These are phyloP conservation scores for Pseudopyricularia javanii DNA, from an alignment of 2,329 filamentous ascomycete genomes.

Conservation along the genomic window DNA sequence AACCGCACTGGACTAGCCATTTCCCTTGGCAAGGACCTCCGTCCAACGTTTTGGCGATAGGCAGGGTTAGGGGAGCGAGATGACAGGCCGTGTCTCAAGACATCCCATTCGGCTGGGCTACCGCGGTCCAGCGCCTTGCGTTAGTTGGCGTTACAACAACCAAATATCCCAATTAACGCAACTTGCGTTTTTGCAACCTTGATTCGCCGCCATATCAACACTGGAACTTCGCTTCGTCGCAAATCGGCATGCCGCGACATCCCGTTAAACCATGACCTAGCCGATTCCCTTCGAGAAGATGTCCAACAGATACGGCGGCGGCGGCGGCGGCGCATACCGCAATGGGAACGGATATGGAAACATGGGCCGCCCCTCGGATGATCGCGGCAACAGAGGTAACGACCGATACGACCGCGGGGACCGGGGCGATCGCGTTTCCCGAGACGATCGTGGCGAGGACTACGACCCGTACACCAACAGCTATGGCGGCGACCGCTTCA, in stretches of 20 bases:
- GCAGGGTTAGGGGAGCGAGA: neutral
- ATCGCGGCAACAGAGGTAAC: slow-evolving; percentile 10
- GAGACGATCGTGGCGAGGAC: slow-evolving; percentile 21
- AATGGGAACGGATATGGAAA: slow-evolving; percentile 32
- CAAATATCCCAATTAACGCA: too few species aligned
- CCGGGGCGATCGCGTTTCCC: slow-evolving; percentile 26
- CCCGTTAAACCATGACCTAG: slow-evolving; percentile 1
- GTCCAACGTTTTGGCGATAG: neutral
- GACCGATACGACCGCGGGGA: slow-evolving; percentile 19
- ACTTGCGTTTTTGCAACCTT: neutral
- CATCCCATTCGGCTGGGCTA: neutral
- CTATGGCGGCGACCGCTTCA: slow-evolving; percentile 29
- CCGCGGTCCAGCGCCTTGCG: neutral
- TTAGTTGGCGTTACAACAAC: neutral
- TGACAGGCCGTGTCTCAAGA: neutral
- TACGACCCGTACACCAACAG: slow-evolving; percentile 37
- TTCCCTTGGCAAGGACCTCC: neutral
- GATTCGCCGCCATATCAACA: neutral
- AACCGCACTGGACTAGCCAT: too few species aligned
- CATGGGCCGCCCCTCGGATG: slow-evolving; percentile 17
- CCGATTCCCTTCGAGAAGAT: slow-evolving; percentile 19
- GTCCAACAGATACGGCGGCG: slow-evolving; percentile 36
- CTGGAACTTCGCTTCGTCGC: neutral
- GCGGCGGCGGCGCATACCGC: slow-evolving; percentile 24
- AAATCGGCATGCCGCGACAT: neutral